Percentiles rank a stretch among this genome's conserved stretches.
These are phyloP conservation scores for Hanseniaspora uvarum DNA, from an alignment of 1,139 yeast species.

Conservation along the genomic window DNA sequence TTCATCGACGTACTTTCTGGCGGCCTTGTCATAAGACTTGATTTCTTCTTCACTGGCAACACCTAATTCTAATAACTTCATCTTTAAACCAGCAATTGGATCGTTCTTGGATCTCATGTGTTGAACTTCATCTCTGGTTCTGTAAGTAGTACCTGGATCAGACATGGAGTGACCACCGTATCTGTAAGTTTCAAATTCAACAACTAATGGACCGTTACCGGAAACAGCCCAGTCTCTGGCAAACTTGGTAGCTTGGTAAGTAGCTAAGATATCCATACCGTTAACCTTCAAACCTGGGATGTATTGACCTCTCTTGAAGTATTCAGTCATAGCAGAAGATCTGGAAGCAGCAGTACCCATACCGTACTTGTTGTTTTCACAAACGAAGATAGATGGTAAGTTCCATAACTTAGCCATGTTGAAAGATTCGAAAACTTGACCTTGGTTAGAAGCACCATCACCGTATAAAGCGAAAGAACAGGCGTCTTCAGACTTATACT, in stretches of 20 bases:
- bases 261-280: conserved; percentile 96
- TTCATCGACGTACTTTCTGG: conserved; percentile 88
- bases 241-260: conserved; percentile 89
- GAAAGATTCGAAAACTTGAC: conserved; percentile 93
- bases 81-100: conserved; percentile 93
- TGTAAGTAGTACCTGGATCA: conserved; percentile 98
- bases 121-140: conserved; percentile 99
- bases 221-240: conserved; percentile 92
- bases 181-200: conserved; percentile 96
- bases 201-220: conserved; percentile 91
- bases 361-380: conserved; percentile 99
- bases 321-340: conserved; percentile 92
- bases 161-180: conserved; percentile 99
- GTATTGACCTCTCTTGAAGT: conserved; percentile 98
- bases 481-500: conserved; percentile 71
- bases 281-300: conserved; percentile 96
- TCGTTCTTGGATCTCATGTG: conserved; percentile 98
- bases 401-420: conserved; percentile 99
- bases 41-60: conserved; percentile 91
- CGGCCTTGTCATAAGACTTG: conserved; percentile 87
- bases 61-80: conserved; percentile 65
- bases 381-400: conserved; percentile 85
- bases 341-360: conserved; percentile 98
- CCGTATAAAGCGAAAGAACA: conserved; percentile 88
- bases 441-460: conserved; percentile 99